Evolutionary conservation across 768 basidiomycete genomes (phyloP), one percentile per base, ranked within the genome.

Genomic region (Termitomyces sp.): DNA sequence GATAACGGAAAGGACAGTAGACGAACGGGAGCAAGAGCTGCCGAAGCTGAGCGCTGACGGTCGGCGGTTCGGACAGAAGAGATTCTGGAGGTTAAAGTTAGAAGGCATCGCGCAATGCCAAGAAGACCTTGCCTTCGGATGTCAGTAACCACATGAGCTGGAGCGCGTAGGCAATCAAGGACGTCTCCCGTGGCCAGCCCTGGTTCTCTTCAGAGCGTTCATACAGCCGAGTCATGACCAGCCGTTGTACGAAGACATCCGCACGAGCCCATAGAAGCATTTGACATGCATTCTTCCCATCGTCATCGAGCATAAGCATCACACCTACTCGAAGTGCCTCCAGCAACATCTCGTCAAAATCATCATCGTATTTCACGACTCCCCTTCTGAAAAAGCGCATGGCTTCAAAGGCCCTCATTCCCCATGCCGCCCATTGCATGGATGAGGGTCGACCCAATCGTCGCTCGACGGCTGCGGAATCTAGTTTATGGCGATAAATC

Each of bases 401-500:
- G 11, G 58, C 58, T 6, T 54, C 33, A 9, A 58, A 58, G n/a
- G 52, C 59, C 33, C 37, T 59, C 22, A 13, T 13, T 33, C 49
- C 60, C 53, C 53, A 41, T 22, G 36, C 30, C 37, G 44, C 51
- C 31, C 20, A 72, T 33, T 76, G 70, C 1, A 31, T 15, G 6
- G 69, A 64, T 11, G 63, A 62, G 0, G 74, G 71, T 15, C 72
- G 69, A 57, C 86, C 77, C 1, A 69, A 67, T 45, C 89, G 77
- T 27, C 89, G 80, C 1, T 60, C 42, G 46, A 81, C 73, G 0
- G 88, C 83, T 30, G 72, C 70, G 1, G 61, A 55, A 68, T 90
- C 88, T 71, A 89, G 89, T 63, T 76, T 79, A 67, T 68, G 55
- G 16, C 73, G 72, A 65, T 83, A 89, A 12, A 90, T 77, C 39